These are phyloP conservation scores for Fragilaria radians DNA, from an alignment of 108 stramenopile species.

Conservation along the genomic window DNA sequence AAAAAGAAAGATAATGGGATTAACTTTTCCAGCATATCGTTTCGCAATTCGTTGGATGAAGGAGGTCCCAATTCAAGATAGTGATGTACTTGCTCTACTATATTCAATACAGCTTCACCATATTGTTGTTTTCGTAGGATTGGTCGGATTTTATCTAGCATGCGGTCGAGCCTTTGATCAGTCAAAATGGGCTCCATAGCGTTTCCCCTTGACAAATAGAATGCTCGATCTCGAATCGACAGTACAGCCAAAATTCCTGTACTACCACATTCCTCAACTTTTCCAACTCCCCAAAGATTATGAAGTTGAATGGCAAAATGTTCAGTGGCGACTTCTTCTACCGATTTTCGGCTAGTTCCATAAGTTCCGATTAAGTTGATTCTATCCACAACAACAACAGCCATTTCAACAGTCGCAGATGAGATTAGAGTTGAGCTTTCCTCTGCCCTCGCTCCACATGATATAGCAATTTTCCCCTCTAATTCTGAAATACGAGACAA, in stretches of 20 bases:
- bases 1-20: conserved; percentile 70
- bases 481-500: no score
- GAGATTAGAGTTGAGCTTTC: no score
- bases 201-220: conserved; percentile 74
- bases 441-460: no score
- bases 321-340: no score
- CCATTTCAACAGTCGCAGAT: no score
- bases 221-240: conserved; percentile 72
- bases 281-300: no score
- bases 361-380: no score
- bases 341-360: no score
- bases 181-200: conserved; percentile 55
- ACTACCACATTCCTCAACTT: no score
- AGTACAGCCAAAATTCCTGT: conserved; percentile 78
- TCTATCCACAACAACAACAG: no score
- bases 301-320: no score
- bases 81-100: conserved; percentile 45
- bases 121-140: conserved; percentile 54
- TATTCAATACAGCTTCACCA: conserved; percentile 53
- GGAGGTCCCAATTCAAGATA: neutral
- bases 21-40: conserved; percentile 50
- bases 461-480: no score
- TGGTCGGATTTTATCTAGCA: conserved; percentile 74
- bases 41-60: conserved; percentile 4
- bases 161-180: conserved; percentile 80